Evolutionary conservation across 75 land plant species (phyloP).

Genomic region (Cryptomeria japonica): DNA sequence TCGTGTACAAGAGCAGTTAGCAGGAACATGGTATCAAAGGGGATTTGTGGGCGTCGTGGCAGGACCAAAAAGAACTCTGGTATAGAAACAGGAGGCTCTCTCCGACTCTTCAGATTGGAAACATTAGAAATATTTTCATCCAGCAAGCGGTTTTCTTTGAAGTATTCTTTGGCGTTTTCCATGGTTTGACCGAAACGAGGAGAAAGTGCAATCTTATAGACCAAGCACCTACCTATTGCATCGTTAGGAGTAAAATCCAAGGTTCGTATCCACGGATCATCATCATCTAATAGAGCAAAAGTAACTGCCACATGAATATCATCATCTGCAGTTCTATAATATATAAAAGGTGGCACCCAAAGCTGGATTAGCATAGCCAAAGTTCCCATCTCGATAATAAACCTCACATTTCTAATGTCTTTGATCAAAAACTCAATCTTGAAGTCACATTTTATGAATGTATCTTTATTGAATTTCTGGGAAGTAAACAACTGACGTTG

Average conservation of each 20-base stretch:
- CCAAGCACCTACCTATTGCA: constrained; percentile 70
- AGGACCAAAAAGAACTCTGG: constrained; percentile 45
- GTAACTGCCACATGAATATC: constrained; percentile 62
- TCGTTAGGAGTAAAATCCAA: constrained; percentile 73
- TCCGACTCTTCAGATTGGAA: constrained; percentile 3
- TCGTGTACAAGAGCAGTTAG: too few species aligned
- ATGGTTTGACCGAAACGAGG: constrained; percentile 54
- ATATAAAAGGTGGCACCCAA: constrained; percentile 61
- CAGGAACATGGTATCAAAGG: constrained; percentile 17
- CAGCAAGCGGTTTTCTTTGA: constrained; percentile 32
- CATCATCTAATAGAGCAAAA: constrained; percentile 74
- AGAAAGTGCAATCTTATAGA: constrained; percentile 51
- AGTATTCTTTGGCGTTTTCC: constrained; percentile 42
- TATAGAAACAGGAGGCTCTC: constrained; percentile 38
- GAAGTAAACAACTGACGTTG: constrained; percentile 43
- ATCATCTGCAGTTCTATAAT: constrained; percentile 85
- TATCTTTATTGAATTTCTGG: constrained; percentile 10
- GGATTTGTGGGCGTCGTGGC: constrained; percentile 28
- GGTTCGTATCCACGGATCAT: constrained; percentile 94
- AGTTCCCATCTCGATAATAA: constrained; percentile 26
- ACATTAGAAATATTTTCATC: neutral
- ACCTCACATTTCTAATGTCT: constrained; percentile 51
- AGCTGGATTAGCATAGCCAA: constrained; percentile 58
- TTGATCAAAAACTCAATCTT: constrained; percentile 66
- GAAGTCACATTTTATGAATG: constrained; percentile 61